These are phyloP conservation scores for Mycena leptocephala DNA, from an alignment of 768 basidiomycete species.

Conservation along the genomic window DNA sequence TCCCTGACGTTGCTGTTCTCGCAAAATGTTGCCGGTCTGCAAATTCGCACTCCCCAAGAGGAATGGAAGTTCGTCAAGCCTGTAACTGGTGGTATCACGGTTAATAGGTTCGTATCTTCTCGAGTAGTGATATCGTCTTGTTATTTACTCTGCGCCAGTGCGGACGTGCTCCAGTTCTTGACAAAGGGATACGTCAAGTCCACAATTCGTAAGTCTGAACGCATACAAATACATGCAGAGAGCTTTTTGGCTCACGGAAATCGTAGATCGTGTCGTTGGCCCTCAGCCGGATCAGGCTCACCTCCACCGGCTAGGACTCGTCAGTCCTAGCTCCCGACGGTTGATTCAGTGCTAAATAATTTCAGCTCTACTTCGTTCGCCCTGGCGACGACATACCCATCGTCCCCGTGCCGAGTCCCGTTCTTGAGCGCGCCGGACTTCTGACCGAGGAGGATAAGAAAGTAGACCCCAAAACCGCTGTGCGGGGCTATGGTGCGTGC, in stretches of 20 bases:
- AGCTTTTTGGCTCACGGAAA: background rate
- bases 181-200: constrained; percentile 40
- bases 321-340: background rate
- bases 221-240: background rate
- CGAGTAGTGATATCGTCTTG: background rate
- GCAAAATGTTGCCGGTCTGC: constrained; percentile 53
- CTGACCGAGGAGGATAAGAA: constrained; percentile 27
- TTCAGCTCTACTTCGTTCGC: constrained; percentile 26
- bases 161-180: constrained; percentile 59
- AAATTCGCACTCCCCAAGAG: constrained; percentile 53
- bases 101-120: constrained; percentile 21
- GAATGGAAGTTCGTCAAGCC: constrained; percentile 56
- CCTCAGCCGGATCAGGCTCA: constrained; percentile 25
- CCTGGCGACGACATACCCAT: constrained; percentile 22
- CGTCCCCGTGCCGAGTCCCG: constrained; percentile 25
- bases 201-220: constrained; percentile 24
- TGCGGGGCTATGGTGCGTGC: constrained; percentile 19
- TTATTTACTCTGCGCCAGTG: background rate
- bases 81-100: constrained; percentile 49
- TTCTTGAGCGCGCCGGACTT: constrained; percentile 23
- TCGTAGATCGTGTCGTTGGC: constrained; percentile 23
- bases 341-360: background rate
- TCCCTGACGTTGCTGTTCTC: constrained; percentile 57
- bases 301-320: constrained; percentile 22
- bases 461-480: constrained; percentile 21